Conservation (phyloP, 1,284 basidiomycete genomes). For the Trametes versicolor region DNA sequence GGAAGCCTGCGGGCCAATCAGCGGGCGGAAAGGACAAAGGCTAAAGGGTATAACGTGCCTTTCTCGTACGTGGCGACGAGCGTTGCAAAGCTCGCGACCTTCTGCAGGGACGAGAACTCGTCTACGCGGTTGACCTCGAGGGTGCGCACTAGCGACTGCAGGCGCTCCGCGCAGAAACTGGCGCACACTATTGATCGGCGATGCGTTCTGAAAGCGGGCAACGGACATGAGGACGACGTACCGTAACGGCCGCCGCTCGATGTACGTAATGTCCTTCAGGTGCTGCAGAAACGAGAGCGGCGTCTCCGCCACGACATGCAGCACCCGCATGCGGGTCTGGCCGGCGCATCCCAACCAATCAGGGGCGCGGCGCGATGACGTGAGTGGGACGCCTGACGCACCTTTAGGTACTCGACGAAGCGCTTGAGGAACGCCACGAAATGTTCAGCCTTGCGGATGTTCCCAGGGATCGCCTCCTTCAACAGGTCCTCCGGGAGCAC, state of each 20-base stretch:
- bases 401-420: conserved; percentile 99
- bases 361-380: conserved; percentile 17
- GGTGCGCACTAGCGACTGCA: conserved; percentile 94
- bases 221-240: conserved; percentile 45
- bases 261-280: conserved; percentile 99
- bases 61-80: conserved; percentile 99
- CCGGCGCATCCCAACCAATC: conserved; percentile 17
- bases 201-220: conserved; percentile 1
- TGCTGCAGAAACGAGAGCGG: conserved; percentile 99
- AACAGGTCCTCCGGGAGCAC: conserved; percentile 96
- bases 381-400: conserved; percentile 43
- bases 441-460: conserved; percentile 98
- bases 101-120: conserved; percentile 92
- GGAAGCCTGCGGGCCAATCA: conserved; percentile 72
- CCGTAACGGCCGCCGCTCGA: conserved; percentile 95
- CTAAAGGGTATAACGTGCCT: conserved; percentile 56
- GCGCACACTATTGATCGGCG: conserved; percentile 23
- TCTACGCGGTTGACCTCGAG: conserved; percentile 92
- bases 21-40: conserved; percentile 12
- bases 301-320: conserved; percentile 99
- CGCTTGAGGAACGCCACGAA: conserved; percentile 99
- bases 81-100: conserved; percentile 96
- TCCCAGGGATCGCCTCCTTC: conserved; percentile 96
- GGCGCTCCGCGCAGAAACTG: conserved; percentile 96
- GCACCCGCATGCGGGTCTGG: conserved; percentile 96